Evolutionary conservation across 202 grass and related monocot species (phyloP).

Genomic region (Carex arenaria): DNA sequence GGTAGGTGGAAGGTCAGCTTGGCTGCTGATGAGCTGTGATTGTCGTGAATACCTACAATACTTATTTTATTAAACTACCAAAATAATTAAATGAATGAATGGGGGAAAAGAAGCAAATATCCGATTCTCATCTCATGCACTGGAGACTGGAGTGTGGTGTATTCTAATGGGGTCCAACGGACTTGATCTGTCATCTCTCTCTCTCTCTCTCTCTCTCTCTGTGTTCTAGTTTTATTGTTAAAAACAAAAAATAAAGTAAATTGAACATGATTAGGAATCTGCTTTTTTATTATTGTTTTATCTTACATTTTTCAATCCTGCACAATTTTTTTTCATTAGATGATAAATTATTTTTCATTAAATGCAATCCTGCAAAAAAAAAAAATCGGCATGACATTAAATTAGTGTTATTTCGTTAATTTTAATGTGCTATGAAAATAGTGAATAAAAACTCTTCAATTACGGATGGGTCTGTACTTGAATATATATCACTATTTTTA

Average conservation of each 20-base stretch:
- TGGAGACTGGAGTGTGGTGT: neutral
- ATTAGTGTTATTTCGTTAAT: neutral
- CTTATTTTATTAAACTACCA: conserved; percentile 9
- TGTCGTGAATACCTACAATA: conserved; percentile 7
- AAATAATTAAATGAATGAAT: neutral
- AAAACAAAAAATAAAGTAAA: neutral
- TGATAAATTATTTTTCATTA: too few species aligned
- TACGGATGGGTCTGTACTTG: too few species aligned
- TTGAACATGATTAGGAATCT: conserved; percentile 15
- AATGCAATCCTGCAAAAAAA: too few species aligned
- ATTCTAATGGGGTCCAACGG: neutral
- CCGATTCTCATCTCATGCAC: neutral
- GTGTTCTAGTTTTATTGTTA: neutral
- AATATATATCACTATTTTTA: too few species aligned
- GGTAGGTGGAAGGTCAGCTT: conserved; percentile 22
- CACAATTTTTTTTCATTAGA: too few species aligned
- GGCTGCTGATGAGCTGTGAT: conserved; percentile 15
- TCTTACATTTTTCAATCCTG: neutral
- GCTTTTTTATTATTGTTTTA: conserved; percentile 6
- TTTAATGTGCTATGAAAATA: too few species aligned
- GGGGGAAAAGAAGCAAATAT: neutral
- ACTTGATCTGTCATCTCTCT: neutral
- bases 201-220: too few species aligned
- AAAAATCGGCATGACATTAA: neutral
- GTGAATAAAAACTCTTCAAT: too few species aligned